Evolutionary conservation across 768 basidiomycete genomes (phyloP).

Genomic region (Xerocomellus amylosporus): DNA sequence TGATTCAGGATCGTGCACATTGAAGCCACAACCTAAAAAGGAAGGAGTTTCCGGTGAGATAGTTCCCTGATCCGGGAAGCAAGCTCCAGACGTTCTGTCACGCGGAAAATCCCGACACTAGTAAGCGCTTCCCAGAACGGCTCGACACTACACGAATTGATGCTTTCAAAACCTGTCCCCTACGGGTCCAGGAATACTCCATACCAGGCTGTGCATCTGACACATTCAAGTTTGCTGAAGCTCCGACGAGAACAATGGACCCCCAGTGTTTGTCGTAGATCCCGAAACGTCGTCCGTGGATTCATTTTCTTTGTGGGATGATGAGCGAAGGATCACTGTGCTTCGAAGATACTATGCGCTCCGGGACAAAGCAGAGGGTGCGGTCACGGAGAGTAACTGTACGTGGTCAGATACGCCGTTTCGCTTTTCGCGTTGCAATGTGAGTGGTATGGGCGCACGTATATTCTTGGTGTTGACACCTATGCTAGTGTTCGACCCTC

Average conservation of each 20-base stretch:
- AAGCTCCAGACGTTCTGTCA: too few relatives aligned
- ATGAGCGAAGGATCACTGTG: slow-evolving; percentile 63
- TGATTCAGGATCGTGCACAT: too few relatives aligned
- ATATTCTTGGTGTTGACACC: neutral
- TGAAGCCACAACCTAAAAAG: too few relatives aligned
- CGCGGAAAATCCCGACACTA: too few relatives aligned
- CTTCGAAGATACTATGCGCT: slow-evolving; percentile 68
- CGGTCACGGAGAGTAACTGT: slow-evolving; percentile 63
- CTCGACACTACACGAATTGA: too few relatives aligned
- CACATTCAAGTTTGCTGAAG: slow-evolving; percentile 19
- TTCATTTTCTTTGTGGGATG: slow-evolving; percentile 55
- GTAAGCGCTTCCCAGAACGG: too few relatives aligned
- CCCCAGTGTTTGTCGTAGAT: slow-evolving; percentile 56
- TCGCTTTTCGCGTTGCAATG: slow-evolving; percentile 72
- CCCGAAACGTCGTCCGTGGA: slow-evolving; percentile 49
- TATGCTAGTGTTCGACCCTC: slow-evolving; percentile 65
- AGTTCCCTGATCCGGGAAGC: too few relatives aligned
- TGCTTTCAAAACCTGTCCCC: too few relatives aligned
- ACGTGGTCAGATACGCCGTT: slow-evolving; percentile 71
- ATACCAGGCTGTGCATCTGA: slow-evolving; percentile 28
- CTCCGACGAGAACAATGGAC: slow-evolving; percentile 25
- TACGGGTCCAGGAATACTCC: too few relatives aligned
- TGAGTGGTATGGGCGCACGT: slow-evolving; percentile 36
- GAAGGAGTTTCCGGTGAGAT: too few relatives aligned
- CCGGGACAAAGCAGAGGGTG: slow-evolving; percentile 62